Percentiles rank a stretch among this genome's conserved stretches.
These are phyloP conservation scores for Diplocarpon mali DNA, from an alignment of 2,329 filamentous ascomycete species.

Conservation along the genomic window DNA sequence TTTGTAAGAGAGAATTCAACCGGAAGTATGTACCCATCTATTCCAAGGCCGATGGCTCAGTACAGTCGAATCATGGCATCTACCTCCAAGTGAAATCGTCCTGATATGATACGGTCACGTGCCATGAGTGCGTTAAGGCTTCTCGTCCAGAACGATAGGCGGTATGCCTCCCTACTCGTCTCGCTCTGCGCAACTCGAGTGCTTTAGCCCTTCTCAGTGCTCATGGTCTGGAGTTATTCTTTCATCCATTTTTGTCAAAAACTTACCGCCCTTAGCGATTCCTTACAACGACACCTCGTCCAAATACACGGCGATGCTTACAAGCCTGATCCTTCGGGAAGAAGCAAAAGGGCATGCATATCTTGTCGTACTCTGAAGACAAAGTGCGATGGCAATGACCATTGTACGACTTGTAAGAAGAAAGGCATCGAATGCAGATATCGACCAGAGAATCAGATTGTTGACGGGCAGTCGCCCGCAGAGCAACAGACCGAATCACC, in stretches of 20 bases:
- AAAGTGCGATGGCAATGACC: slow-evolving; percentile 33
- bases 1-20: slow-evolving; percentile 21
- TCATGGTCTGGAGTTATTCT: too few relatives aligned
- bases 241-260: too few relatives aligned
- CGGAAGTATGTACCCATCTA: slow-evolving; percentile 14
- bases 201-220: too few relatives aligned
- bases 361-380: slow-evolving; percentile 36
- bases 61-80: too few relatives aligned
- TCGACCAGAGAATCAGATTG: slow-evolving; percentile 3
- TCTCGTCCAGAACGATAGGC: too few relatives aligned
- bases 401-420: slow-evolving; percentile 32
- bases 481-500: not conserved
- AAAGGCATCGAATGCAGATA: slow-evolving; percentile 31
- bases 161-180: too few relatives aligned
- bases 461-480: too few relatives aligned
- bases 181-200: too few relatives aligned
- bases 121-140: too few relatives aligned
- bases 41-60: not conserved
- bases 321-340: slow-evolving; percentile 16
- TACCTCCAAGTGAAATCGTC: too few relatives aligned
- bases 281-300: slow-evolving; percentile 20
- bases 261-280: slow-evolving; percentile 7
- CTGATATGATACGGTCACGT: too few relatives aligned
- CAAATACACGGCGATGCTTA: slow-evolving; percentile 18
- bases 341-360: slow-evolving; percentile 33